phyloP scores from a whole-genome alignment of 768 basidiomycete genomes.

The Trametes elegans region DNA sequence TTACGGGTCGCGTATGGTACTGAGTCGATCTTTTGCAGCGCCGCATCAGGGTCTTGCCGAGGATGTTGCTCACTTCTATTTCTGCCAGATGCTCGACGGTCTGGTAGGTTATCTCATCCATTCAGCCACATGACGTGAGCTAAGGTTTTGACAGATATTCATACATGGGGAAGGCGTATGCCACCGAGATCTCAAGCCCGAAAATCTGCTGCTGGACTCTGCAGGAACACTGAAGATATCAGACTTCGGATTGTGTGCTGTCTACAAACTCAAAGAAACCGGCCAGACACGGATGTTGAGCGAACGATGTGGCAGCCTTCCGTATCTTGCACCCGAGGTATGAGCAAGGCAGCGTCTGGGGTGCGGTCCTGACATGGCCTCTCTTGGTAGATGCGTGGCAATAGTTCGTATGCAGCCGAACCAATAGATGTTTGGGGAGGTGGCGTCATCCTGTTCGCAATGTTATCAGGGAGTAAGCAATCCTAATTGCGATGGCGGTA shows the following conservation, averaged over 20 bases:
- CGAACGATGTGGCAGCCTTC: slow-evolving; percentile 88
- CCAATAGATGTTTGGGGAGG: slow-evolving; percentile 96
- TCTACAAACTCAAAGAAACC: slow-evolving; percentile 79
- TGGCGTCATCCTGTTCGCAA: slow-evolving; percentile 90
- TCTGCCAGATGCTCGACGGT: slow-evolving; percentile 79
- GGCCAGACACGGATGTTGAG: slow-evolving; percentile 75
- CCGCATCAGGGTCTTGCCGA: slow-evolving; percentile 88
- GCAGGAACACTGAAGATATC: slow-evolving; percentile 88
- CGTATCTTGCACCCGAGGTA: slow-evolving; percentile 95
- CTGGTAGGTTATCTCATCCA: slow-evolving; percentile 50
- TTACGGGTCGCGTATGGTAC: neutral
- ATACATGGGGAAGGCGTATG: slow-evolving; percentile 90
- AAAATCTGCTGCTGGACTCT: slow-evolving; percentile 86
- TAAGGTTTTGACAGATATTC: slow-evolving; percentile 53
- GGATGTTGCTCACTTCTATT: slow-evolving; percentile 88
- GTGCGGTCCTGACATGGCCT: no score
- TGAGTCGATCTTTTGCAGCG: slow-evolving; percentile 44
- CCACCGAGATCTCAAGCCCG: slow-evolving; percentile 96
- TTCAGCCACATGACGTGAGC: neutral
- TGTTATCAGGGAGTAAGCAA: slow-evolving; percentile 83
- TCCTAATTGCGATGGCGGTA: neutral
- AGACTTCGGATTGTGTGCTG: slow-evolving; percentile 92
- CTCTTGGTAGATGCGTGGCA: slow-evolving; percentile 59
- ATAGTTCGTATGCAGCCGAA: slow-evolving; percentile 78
- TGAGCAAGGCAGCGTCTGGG: no score